A percentile compares a stretch with the other conserved stretches of the same genome.
Conservation (phyloP, 2,329 filamentous ascomycete genomes). For the Aspergillus sp. region DNA sequence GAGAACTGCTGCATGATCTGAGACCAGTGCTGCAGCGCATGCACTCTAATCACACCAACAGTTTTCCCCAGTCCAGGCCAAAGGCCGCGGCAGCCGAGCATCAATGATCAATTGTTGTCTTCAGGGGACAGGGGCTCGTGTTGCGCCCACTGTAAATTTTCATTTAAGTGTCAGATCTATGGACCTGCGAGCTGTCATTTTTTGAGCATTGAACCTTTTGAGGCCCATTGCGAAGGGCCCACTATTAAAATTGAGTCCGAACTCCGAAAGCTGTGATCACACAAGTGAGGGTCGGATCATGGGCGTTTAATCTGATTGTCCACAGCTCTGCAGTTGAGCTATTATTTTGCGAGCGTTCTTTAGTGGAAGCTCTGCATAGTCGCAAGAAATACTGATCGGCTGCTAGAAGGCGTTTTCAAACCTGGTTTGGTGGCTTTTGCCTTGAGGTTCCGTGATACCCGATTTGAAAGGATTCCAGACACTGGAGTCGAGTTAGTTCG, state of each 20-base stretch:
- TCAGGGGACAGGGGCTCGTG: background rate
- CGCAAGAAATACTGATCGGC: background rate
- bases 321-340: background rate
- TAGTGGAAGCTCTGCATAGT: background rate
- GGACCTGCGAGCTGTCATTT: background rate
- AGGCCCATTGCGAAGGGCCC: too few relatives aligned
- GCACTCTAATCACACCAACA: constrained; percentile 6
- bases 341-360: background rate
- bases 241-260: background rate
- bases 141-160: too few relatives aligned
- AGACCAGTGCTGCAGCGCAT: constrained; percentile 5
- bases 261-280: background rate
- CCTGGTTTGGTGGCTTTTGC: background rate
- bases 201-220: background rate
- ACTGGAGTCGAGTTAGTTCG: background rate
- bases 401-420: background rate
- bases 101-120: background rate
- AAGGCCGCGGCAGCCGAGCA: constrained; percentile 8
- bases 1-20: constrained; percentile 10
- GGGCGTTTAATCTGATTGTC: background rate
- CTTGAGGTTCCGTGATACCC: background rate
- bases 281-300: background rate
- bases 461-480: background rate
- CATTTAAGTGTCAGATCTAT: background rate
- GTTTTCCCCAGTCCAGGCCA: background rate